Evolutionary conservation across 2,329 filamentous ascomycete genomes (phyloP).

Genomic region (Escovopsis sp.): DNA sequence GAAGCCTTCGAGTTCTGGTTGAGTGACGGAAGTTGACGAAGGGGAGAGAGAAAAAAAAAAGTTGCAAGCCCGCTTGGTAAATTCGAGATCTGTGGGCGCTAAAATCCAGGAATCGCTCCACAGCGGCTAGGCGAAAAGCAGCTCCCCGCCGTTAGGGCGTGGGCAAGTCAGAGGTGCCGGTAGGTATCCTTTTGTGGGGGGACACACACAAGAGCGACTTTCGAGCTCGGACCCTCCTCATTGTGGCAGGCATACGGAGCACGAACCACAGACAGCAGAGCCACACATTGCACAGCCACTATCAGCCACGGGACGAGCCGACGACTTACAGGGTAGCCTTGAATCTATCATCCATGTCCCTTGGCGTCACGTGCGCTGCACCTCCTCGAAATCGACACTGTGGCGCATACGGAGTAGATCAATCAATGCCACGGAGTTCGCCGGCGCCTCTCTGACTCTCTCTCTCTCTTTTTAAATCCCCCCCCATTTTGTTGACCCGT

Average conservation of each 20-base stretch:
- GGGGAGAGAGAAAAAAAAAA: neutral
- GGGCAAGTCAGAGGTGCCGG: neutral
- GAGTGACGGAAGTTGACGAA: constrained; percentile 10
- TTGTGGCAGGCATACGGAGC: too few relatives aligned
- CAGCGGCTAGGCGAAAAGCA: constrained; percentile 12
- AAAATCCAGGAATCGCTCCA: constrained; percentile 6
- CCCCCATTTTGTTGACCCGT: too few relatives aligned
- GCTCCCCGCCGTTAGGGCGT: constrained; percentile 11
- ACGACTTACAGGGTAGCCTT: too few relatives aligned
- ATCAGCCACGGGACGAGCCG: neutral
- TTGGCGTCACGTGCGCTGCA: too few relatives aligned
- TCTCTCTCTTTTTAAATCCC: too few relatives aligned
- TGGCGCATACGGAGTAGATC: neutral
- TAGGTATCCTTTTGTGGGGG: too few relatives aligned
- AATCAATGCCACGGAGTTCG: neutral
- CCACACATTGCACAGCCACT: constrained; percentile 4
- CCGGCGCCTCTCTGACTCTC: too few relatives aligned
- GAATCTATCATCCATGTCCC: too few relatives aligned
- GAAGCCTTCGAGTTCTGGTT: constrained; percentile 80
- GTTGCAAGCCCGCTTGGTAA: constrained; percentile 8
- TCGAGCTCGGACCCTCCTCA: too few relatives aligned
- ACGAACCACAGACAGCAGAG: neutral
- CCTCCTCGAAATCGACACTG: neutral
- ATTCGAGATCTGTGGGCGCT: constrained; percentile 22
- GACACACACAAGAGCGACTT: neutral